phyloP scores from a whole-genome alignment of 768 basidiomycete genomes.

The Pleurotus ostreatus region DNA sequence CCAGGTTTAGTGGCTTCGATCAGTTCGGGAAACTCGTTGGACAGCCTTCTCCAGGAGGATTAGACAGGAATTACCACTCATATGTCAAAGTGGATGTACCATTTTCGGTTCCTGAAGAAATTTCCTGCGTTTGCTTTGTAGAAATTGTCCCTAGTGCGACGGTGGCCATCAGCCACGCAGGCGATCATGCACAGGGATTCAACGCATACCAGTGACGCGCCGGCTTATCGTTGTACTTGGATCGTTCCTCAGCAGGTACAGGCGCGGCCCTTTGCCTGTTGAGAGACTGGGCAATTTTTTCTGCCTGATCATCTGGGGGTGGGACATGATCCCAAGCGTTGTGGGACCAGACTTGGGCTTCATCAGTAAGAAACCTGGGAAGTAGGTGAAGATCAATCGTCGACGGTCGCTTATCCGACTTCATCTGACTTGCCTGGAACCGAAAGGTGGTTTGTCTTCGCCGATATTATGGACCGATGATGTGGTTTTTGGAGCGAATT shows the following conservation, averaged over 20 bases:
- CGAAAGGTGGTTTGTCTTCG: constrained; percentile 61
- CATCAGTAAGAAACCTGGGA: constrained; percentile 62
- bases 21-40: constrained; percentile 93
- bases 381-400: constrained; percentile 6
- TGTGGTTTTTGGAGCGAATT: constrained; percentile 28
- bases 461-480: constrained; percentile 66
- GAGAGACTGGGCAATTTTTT: constrained; percentile 67
- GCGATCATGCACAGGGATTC: not conserved
- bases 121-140: constrained; percentile 83
- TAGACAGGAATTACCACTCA: too few species aligned
- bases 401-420: not conserved
- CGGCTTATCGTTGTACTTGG: constrained; percentile 69
- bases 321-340: constrained; percentile 94
- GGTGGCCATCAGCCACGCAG: not conserved
- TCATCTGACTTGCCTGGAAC: constrained; percentile 47
- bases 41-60: constrained; percentile 49
- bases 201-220: constrained; percentile 62
- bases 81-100: constrained; percentile 36
- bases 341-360: constrained; percentile 76
- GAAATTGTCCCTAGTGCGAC: constrained; percentile 80
- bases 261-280: constrained; percentile 67
- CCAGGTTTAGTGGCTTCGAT: constrained; percentile 62
- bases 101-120: constrained; percentile 94
- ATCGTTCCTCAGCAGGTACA: constrained; percentile 69
- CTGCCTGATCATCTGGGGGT: constrained; percentile 75